Evolutionary conservation across 2,329 filamentous ascomycete genomes (phyloP).

Genomic region (Colletotrichum sp.): DNA sequence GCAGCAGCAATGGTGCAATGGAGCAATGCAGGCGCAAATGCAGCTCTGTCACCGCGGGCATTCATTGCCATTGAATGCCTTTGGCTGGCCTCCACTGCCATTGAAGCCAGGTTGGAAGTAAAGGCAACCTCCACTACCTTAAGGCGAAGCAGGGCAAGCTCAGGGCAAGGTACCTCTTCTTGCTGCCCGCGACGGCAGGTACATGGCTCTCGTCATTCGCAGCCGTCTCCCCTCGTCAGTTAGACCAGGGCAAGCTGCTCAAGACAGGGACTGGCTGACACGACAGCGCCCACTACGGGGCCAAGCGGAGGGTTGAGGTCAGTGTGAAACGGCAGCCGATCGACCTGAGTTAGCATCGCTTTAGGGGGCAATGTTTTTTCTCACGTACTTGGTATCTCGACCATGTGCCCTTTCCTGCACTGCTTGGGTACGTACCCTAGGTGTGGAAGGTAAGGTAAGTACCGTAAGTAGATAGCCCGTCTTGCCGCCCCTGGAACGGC

Average conservation of each 20-base stretch:
- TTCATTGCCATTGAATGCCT: not conserved
- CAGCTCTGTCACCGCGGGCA: not conserved
- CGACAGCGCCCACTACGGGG: constrained; percentile 13
- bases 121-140: not conserved
- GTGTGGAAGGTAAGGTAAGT: too few relatives aligned
- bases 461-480: not conserved
- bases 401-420: not conserved
- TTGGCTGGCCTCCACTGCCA: not conserved
- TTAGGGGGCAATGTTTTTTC: not conserved
- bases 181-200: not conserved
- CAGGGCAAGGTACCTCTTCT: not conserved
- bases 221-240: not conserved
- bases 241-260: not conserved
- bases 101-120: not conserved
- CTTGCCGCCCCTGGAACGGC: not conserved
- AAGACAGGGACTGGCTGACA: constrained; percentile 13
- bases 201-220: not conserved
- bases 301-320: constrained; percentile 16
- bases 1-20: not conserved
- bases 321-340: constrained; percentile 20
- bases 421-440: too few relatives aligned
- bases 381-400: not conserved
- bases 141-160: not conserved
- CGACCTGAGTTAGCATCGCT: not conserved
- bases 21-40: not conserved